Conservation (phyloP, 2,329 filamentous ascomycete species). For the Alternaria ethzedia region DNA sequence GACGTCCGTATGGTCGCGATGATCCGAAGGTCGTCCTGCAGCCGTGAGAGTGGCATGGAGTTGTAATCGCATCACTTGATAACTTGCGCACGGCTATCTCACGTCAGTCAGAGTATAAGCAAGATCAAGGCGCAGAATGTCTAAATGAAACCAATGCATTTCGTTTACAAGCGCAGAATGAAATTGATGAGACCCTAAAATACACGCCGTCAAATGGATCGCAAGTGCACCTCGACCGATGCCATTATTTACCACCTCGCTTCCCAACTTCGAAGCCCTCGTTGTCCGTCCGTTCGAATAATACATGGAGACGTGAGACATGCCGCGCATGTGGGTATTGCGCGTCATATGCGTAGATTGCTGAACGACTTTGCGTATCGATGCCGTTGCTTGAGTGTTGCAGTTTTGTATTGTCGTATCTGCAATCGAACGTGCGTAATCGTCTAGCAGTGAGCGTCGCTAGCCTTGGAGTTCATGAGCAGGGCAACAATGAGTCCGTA, state of each 20-base stretch:
- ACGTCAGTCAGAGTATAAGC: background rate
- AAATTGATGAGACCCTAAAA: conserved; percentile 43
- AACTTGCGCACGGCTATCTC: background rate
- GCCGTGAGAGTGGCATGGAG: background rate
- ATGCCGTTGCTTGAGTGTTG: conserved; percentile 31
- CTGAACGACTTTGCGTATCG: conserved; percentile 7
- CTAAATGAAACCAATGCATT: conserved; percentile 36
- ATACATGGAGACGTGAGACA: conserved; percentile 48
- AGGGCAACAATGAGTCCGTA: conserved; percentile 99
- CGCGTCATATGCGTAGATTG: conserved; percentile 35
- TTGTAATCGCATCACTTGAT: background rate
- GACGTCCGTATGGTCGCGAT: background rate
- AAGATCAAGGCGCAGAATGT: background rate
- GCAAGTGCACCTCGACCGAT: conserved; percentile 37
- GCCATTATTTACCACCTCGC: conserved; percentile 42
- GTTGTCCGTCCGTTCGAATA: conserved; percentile 19
- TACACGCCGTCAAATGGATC: conserved; percentile 46
- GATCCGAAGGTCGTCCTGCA: background rate
- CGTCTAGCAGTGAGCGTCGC: conserved; percentile 27
- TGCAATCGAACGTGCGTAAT: conserved; percentile 28
- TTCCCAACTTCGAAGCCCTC: conserved; percentile 9
- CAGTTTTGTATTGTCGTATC: conserved; percentile 38
- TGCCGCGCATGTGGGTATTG: conserved; percentile 28
- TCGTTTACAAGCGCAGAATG: conserved; percentile 40
- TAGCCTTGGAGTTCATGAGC: conserved; percentile 96